Evolutionary conservation across 208 protist species (phyloP).

Genomic region (Leishmania guyanensis): DNA sequence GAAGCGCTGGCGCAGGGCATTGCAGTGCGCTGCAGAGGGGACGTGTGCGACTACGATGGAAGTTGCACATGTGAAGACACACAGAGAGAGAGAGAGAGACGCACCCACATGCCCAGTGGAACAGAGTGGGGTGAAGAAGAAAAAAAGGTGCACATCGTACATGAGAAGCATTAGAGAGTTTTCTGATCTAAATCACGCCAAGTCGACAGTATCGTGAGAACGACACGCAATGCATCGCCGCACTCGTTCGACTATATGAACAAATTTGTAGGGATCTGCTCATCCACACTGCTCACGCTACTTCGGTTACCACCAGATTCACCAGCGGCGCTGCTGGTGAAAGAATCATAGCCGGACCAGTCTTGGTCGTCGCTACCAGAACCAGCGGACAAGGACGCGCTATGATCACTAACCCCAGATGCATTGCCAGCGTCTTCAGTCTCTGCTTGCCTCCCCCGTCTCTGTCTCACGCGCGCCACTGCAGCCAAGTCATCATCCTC

Average conservation of each 20-base stretch:
- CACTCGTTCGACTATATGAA: slow-evolving; percentile 10
- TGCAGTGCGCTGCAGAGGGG: background rate
- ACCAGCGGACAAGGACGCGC: slow-evolving; percentile 14
- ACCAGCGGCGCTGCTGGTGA: slow-evolving; percentile 9
- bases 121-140: background rate
- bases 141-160: background rate
- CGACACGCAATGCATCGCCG: background rate
- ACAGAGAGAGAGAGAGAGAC: background rate
- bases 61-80: background rate
- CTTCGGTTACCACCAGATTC: slow-evolving; percentile 23
- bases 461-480: background rate
- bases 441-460: background rate
- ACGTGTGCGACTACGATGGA: slow-evolving; percentile 5
- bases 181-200: background rate
- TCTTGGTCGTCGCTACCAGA: slow-evolving; percentile 36
- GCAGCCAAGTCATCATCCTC: slow-evolving; percentile 1
- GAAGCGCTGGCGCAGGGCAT: background rate
- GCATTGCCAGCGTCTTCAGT: slow-evolving; percentile 7
- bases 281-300: slow-evolving; percentile 32
- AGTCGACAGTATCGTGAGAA: background rate
- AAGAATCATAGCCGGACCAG: slow-evolving; percentile 22
- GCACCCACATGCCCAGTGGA: background rate
- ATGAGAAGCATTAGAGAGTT: no score
- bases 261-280: slow-evolving; percentile 31
- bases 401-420: slow-evolving; percentile 35